Evolutionary conservation across 768 basidiomycete genomes (phyloP).

Genomic region (Chalciporus sphaerocephalus): DNA sequence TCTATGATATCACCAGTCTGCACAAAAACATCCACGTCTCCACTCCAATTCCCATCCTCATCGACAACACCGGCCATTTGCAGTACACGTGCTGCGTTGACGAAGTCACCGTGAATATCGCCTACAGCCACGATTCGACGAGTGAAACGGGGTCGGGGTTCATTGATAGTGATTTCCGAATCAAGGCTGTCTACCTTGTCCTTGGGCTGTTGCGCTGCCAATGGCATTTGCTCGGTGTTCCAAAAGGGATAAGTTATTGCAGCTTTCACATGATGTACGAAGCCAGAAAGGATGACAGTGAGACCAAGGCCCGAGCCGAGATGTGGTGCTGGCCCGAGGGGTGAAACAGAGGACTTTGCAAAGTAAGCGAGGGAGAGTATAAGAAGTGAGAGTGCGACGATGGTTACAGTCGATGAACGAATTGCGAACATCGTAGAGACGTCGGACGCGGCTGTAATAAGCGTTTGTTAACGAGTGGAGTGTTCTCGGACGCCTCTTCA

Average conservation of each 20-base stretch:
- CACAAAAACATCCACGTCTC: conserved; percentile 78
- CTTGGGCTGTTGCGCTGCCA: conserved; percentile 5
- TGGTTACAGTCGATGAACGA: conserved; percentile 16
- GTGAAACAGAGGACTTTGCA: conserved; percentile 29
- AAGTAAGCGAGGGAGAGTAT: conserved; percentile 30
- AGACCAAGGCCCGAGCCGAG: conserved; percentile 23
- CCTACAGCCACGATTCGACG: conserved; percentile 80
- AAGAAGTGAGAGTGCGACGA: conserved; percentile 23
- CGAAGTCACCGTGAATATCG: conserved; percentile 86
- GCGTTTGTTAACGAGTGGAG: not conserved
- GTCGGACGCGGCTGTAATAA: not conserved
- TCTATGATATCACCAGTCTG: conserved; percentile 97
- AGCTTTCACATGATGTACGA: conserved; percentile 25
- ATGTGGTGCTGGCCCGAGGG: conserved; percentile 30
- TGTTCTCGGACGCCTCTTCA: conserved; percentile 1
- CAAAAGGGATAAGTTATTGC: conserved; percentile 20
- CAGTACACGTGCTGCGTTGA: conserved; percentile 75
- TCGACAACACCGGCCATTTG: conserved; percentile 77
- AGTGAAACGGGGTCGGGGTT: conserved; percentile 31
- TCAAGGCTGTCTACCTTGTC: conserved; percentile 5
- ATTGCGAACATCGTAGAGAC: conserved; percentile 19
- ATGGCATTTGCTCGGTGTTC: conserved; percentile 11
- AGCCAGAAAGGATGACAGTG: conserved; percentile 22
- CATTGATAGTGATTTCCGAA: conserved; percentile 6
- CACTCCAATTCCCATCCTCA: conserved; percentile 72